Conservation (phyloP, 768 basidiomycete species). For the Roridomyces roridus region DNA sequence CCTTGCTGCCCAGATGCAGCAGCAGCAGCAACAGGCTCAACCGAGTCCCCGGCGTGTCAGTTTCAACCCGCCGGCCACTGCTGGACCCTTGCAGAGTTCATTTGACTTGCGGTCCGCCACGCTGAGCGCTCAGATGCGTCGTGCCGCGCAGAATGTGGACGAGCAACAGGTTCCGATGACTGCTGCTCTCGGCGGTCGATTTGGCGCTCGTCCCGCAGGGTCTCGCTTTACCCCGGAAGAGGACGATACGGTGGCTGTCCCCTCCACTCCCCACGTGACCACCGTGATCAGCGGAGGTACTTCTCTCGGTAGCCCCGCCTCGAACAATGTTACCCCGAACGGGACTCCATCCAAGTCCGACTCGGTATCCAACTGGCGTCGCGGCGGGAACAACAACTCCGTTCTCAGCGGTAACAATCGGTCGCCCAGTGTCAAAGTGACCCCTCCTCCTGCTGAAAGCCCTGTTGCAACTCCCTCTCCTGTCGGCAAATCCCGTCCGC, state of each 20-base stretch:
- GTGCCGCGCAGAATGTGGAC: conserved; percentile 64
- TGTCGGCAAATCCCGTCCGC: conserved; percentile 59
- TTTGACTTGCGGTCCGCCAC: conserved; percentile 71
- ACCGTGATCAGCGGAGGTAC: conserved; percentile 78
- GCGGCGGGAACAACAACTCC: conserved; percentile 74
- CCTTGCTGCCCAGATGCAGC: conserved; percentile 61
- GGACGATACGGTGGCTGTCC: conserved; percentile 45
- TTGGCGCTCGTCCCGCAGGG: conserved; percentile 64
- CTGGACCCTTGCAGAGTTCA: conserved; percentile 66
- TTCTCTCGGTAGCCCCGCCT: conserved; percentile 61
- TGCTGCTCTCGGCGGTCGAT: conserved; percentile 77
- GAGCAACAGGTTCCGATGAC: conserved; percentile 84
- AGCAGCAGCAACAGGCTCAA: conserved; percentile 48
- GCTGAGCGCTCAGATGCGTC: conserved; percentile 65
- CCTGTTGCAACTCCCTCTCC: conserved; percentile 37
- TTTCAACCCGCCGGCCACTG: conserved; percentile 69
- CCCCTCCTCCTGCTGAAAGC: conserved; percentile 69
- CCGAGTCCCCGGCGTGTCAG: conserved; percentile 53
- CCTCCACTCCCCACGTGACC: conserved; percentile 65
- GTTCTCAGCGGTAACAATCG: conserved; percentile 69
- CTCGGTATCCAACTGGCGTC: conserved; percentile 80
- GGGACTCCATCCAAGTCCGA: conserved; percentile 80
- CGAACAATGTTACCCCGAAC: conserved; percentile 40
- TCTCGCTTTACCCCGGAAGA: conserved; percentile 44
- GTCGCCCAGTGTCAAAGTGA: conserved; percentile 73